Percentiles rank a stretch among this genome's conserved stretches.
Conservation (phyloP, 306 rosid species). For the Datisca glomerata region DNA sequence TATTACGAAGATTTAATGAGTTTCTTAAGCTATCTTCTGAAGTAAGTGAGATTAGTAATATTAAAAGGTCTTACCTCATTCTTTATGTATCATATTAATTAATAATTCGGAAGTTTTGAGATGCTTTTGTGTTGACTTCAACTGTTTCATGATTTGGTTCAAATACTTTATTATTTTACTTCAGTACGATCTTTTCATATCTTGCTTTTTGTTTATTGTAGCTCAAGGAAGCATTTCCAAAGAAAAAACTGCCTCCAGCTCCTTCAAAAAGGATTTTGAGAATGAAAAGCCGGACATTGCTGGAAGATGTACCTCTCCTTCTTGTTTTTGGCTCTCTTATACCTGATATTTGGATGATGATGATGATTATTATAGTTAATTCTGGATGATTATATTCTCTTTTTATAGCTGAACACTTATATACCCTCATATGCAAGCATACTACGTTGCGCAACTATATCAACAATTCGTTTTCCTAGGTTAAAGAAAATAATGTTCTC, state of each 20-base stretch:
- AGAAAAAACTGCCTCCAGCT: constrained; percentile 55
- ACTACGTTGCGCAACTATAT: no score
- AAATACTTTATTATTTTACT: no score
- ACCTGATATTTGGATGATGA: neutral
- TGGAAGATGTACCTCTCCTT: constrained; percentile 57
- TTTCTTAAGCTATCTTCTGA: constrained; percentile 56
- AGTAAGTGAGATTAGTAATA: constrained; percentile 35
- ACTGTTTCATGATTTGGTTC: no score
- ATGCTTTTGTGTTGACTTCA: no score
- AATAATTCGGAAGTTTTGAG: no score
- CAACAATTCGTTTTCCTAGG: no score
- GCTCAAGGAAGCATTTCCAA: constrained; percentile 58
- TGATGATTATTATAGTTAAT: neutral
- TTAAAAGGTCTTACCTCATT: no score
- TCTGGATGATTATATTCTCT: no score
- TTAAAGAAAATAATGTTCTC: constrained; percentile 10
- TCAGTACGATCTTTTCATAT: constrained; percentile 1
- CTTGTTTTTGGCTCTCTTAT: constrained; percentile 2
- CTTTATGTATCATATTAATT: no score
- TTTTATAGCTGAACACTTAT: no score
- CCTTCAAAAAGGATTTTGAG: constrained; percentile 69
- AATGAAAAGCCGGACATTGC: constrained; percentile 30
- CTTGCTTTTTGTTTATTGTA: constrained; percentile 23
- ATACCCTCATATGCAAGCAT: no score
- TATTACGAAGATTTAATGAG: constrained; percentile 71